Conservation (phyloP, 129 eudicot species). For the Flaveria sonorensis region DNA sequence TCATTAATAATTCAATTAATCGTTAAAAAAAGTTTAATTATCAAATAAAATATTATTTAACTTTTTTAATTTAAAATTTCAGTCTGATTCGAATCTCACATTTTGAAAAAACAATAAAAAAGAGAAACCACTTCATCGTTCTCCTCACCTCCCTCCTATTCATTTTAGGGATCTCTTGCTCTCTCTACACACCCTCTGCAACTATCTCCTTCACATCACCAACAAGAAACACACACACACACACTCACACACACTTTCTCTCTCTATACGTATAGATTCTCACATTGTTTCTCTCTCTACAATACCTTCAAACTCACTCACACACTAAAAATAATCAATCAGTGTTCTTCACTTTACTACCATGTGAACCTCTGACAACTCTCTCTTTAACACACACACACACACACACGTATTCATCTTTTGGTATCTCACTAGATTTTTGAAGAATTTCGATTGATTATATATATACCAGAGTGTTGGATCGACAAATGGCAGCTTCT, state of each 20-base stretch:
- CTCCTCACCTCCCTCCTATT: slow-evolving; percentile 38
- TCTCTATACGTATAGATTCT: slow-evolving; percentile 41
- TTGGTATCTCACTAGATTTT: slow-evolving; percentile 17
- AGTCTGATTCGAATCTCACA: background rate
- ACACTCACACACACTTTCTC: slow-evolving; percentile 23
- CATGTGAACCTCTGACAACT: slow-evolving; percentile 38
- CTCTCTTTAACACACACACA: slow-evolving; percentile 17
- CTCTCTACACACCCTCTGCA: slow-evolving; percentile 33
- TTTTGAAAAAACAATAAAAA: slow-evolving; percentile 27
- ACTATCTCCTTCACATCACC: slow-evolving; percentile 43
- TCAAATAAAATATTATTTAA: too few relatives aligned
- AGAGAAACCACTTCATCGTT: slow-evolving; percentile 33
- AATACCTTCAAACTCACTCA: slow-evolving; percentile 12
- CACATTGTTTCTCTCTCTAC: slow-evolving; percentile 35
- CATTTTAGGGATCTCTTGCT: slow-evolving; percentile 46
- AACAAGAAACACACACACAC: slow-evolving; percentile 38
- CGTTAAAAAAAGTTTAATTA: too few relatives aligned
- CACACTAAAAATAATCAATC: background rate
- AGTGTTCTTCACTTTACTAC: slow-evolving; percentile 28
- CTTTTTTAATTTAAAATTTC: too few relatives aligned
- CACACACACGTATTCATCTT: background rate
- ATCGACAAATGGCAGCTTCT: slow-evolving; percentile 62
- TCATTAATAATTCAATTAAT: too few relatives aligned
- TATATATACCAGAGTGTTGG: slow-evolving; percentile 4
- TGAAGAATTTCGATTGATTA: slow-evolving; percentile 22